Percentiles rank a stretch among this genome's conserved stretches.
Conservation (phyloP, 2,329 filamentous ascomycete genomes). For the Epichloe hybrida region DNA sequence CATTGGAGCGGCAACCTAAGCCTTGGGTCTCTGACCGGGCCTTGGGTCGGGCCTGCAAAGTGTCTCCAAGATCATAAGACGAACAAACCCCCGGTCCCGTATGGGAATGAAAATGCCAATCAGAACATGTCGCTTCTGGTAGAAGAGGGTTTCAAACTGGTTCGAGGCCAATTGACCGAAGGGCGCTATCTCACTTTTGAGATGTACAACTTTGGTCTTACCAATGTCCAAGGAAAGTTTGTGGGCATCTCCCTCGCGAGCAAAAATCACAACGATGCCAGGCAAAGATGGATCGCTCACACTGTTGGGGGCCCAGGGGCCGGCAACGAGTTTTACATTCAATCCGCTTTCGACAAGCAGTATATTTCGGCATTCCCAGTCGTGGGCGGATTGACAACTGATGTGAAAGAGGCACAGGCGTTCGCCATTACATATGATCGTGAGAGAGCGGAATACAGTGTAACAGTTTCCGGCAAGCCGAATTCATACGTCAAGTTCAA, state of each 20-base stretch:
- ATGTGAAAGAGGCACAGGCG: constrained; percentile 4
- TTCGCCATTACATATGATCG: constrained; percentile 5
- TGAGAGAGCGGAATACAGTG: constrained; percentile 1
- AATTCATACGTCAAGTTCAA: background rate
- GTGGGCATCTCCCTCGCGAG: constrained; percentile 5
- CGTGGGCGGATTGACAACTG: constrained; percentile 6
- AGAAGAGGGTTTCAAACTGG: constrained; percentile 38
- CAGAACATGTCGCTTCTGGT: constrained; percentile 70
- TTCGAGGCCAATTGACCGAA: constrained; percentile 38
- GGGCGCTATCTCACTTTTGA: constrained; percentile 40
- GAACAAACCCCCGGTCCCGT: constrained; percentile 6
- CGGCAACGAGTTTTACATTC: constrained; percentile 11
- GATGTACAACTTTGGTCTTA: constrained; percentile 24
- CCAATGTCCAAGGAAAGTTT: constrained; percentile 15
- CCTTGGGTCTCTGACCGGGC: constrained; percentile 9
- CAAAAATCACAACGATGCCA: constrained; percentile 21
- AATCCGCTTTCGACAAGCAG: constrained; percentile 14
- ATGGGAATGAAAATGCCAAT: constrained; percentile 38
- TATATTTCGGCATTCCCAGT: constrained; percentile 28
- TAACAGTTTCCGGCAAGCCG: background rate
- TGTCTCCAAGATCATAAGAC: constrained; percentile 6
- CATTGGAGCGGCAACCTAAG: constrained; percentile 7
- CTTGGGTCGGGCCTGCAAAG: constrained; percentile 9
- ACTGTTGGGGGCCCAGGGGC: constrained; percentile 16
- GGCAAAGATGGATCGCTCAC: constrained; percentile 36